Evolutionary conservation across 2,329 filamentous ascomycete genomes (phyloP).

Genomic region (Aureobasidium vineae): DNA sequence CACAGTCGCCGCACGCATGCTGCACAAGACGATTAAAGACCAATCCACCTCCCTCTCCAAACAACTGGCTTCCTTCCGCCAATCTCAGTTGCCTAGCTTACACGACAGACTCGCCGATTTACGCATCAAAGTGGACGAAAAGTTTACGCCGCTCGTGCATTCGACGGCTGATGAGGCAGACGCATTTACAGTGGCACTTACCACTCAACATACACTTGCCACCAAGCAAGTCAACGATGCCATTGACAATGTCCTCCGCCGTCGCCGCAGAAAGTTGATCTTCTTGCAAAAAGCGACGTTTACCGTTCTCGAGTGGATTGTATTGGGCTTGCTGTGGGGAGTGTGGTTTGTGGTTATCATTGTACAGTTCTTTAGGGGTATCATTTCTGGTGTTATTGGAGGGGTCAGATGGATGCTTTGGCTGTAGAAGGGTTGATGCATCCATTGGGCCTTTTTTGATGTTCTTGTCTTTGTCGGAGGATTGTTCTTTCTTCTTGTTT

Average conservation of each 20-base stretch:
- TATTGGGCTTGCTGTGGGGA: conserved; percentile 91
- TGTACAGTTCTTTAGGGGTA: conserved; percentile 62
- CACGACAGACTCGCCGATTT: conserved; percentile 52
- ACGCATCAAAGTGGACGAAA: conserved; percentile 49
- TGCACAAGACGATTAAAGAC: conserved; percentile 50
- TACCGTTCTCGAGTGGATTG: conserved; percentile 79
- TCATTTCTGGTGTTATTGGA: conserved; percentile 59
- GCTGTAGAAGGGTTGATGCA: conserved; percentile 46
- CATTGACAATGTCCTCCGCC: conserved; percentile 66
- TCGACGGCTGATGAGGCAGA: conserved; percentile 75
- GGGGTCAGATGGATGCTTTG: conserved; percentile 80
- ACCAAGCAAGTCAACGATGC: conserved; percentile 78
- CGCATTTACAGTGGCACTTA: conserved; percentile 71
- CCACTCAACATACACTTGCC: conserved; percentile 71
- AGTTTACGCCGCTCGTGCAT: conserved; percentile 60
- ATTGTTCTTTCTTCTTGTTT: not conserved
- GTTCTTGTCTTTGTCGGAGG: too few species aligned
- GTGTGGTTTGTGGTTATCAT: conserved; percentile 88
- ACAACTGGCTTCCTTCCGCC: conserved; percentile 30
- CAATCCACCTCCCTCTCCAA: conserved; percentile 23
- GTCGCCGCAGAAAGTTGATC: conserved; percentile 69
- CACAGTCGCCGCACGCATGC: conserved; percentile 53
- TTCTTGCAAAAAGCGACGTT: conserved; percentile 76
- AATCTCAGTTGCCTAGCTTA: conserved; percentile 48
- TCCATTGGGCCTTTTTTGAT: not conserved